Percentiles rank a stretch among this genome's conserved stretches.
phyloP scores from a whole-genome alignment of 208 protist genomes.

The Crithidia brevicula region DNA sequence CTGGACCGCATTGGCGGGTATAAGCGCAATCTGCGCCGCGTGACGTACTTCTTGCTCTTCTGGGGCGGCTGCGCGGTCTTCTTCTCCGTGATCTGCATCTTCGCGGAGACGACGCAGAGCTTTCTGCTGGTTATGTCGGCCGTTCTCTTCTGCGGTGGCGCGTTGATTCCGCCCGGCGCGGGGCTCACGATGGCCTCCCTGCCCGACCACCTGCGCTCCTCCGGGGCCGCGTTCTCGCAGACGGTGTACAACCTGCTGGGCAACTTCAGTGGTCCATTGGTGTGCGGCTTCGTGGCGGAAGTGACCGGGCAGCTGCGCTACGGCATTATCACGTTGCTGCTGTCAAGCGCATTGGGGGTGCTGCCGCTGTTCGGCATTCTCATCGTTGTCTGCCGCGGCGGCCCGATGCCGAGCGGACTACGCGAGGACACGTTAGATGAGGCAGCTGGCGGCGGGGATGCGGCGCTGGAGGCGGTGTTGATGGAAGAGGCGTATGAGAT shows the following conservation, averaged over 20 bases:
- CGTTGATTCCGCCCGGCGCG: conserved; percentile 75
- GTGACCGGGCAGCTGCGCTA: conserved; percentile 67
- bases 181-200: conserved; percentile 84
- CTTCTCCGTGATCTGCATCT: conserved; percentile 80
- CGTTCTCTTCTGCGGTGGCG: conserved; percentile 89
- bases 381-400: conserved; percentile 28
- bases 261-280: conserved; percentile 90
- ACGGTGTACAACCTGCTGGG: conserved; percentile 89
- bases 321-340: conserved; percentile 76
- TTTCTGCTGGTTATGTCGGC: conserved; percentile 86
- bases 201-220: conserved; percentile 55
- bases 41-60: conserved; percentile 51
- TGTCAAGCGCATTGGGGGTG: conserved; percentile 66
- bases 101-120: conserved; percentile 55
- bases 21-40: conserved; percentile 64
- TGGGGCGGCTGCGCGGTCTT: conserved; percentile 63
- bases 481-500: conserved; percentile 11
- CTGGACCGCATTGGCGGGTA: conserved; percentile 91
- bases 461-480: not conserved
- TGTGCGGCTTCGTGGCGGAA: conserved; percentile 82
- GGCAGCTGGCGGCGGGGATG: not conserved
- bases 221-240: conserved; percentile 79
- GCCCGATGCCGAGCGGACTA: not conserved
- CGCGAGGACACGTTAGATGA: not conserved
- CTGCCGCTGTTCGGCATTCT: conserved; percentile 63